Evolutionary conservation across 164 flowering plant species (phyloP).

Genomic region (Echeveria elegans): DNA sequence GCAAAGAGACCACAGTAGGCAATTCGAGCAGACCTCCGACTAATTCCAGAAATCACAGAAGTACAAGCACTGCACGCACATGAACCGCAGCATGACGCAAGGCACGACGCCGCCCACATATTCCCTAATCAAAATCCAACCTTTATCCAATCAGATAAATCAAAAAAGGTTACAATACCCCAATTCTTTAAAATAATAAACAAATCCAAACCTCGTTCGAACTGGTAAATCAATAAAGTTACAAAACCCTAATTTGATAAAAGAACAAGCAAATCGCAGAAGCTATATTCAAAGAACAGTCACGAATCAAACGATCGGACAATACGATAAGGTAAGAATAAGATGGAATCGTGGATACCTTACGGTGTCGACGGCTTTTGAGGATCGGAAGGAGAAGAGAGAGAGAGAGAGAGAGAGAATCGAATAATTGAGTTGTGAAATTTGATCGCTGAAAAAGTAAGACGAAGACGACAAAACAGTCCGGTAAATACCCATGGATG

Average conservation of each 20-base stretch:
- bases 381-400: neutral
- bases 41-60: conserved; percentile 69
- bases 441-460: neutral
- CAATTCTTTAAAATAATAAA: conserved; percentile 13
- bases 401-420: no score
- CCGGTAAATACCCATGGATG: neutral
- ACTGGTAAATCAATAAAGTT: no score
- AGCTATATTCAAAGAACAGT: no score
- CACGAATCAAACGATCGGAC: neutral
- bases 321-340: no score
- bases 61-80: conserved; percentile 92
- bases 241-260: neutral
- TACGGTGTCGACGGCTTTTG: neutral
- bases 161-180: conserved; percentile 4
- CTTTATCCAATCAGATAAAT: neutral
- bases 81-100: conserved; percentile 94
- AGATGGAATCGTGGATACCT: neutral
- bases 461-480: neutral
- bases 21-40: conserved; percentile 82
- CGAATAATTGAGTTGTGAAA: neutral
- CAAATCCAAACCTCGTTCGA: conserved; percentile 20
- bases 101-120: conserved; percentile 99
- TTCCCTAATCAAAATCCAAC: conserved; percentile 16
- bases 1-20: conserved; percentile 94
- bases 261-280: neutral